Conservation (phyloP, 768 basidiomycete species). For the Suillus lakei region DNA sequence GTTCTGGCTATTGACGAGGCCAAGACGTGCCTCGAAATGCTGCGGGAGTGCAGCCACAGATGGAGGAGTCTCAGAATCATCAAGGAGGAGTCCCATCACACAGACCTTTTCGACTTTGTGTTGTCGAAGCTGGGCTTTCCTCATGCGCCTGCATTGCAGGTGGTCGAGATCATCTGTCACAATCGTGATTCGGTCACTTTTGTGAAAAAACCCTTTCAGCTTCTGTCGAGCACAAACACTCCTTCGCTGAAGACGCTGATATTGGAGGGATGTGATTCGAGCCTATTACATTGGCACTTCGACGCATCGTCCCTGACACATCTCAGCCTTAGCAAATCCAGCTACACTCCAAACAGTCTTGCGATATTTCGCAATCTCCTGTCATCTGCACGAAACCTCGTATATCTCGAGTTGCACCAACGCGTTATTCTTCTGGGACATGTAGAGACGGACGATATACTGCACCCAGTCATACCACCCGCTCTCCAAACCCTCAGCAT, state of each 20-base stretch:
- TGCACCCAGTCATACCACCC: not conserved
- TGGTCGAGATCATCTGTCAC: slow-evolving; percentile 1
- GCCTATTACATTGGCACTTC: not conserved
- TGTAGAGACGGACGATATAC: not conserved
- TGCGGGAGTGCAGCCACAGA: not conserved
- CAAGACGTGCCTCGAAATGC: not conserved
- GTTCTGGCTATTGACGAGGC: too few relatives aligned
- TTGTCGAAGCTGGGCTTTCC: not conserved
- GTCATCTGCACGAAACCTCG: not conserved
- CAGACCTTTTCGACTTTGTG: not conserved
- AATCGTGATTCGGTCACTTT: not conserved
- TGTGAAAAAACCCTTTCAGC: not conserved
- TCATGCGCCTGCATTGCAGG: not conserved
- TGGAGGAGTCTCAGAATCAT: slow-evolving; percentile 4
- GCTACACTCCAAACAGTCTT: not conserved
- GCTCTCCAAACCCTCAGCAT: not conserved
- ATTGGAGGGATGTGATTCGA: not conserved
- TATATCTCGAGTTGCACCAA: not conserved
- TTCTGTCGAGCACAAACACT: not conserved
- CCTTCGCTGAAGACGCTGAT: not conserved
- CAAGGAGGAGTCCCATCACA: not conserved
- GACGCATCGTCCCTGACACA: not conserved
- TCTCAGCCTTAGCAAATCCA: not conserved
- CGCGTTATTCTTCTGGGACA: not conserved
- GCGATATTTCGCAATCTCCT: not conserved